phyloP scores from a whole-genome alignment of 2,329 filamentous ascomycete genomes.

The Ophiostoma perfectum region DNA sequence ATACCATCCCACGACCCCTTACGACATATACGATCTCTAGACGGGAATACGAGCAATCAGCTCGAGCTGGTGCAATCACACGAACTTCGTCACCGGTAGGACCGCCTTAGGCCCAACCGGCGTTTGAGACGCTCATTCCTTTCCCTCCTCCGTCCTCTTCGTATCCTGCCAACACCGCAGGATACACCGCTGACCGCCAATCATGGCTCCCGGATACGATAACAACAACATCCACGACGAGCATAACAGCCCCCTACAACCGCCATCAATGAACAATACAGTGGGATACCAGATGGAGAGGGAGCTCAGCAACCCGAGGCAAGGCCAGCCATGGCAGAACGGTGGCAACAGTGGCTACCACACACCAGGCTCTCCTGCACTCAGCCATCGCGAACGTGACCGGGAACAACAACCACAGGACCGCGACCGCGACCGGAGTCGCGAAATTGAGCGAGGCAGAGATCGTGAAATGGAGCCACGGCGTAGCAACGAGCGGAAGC shows the following conservation, averaged over 20 bases:
- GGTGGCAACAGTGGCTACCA: slow-evolving; percentile 27
- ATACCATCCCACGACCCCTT: not conserved
- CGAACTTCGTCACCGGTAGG: slow-evolving; percentile 10
- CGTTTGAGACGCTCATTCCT: not conserved
- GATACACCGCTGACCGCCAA: not conserved
- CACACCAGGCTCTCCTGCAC: slow-evolving; percentile 36
- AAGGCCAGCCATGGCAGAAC: slow-evolving; percentile 26
- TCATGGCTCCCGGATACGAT: slow-evolving; percentile 37
- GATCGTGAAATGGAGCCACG: slow-evolving; percentile 41
- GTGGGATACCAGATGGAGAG: slow-evolving; percentile 30
- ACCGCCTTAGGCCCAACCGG: not conserved
- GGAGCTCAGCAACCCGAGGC: slow-evolving; percentile 27
- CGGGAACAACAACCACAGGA: slow-evolving; percentile 18
- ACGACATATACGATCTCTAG: not conserved
- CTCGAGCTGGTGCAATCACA: slow-evolving; percentile 3
- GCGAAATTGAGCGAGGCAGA: slow-evolving; percentile 29
- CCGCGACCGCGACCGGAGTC: slow-evolving; percentile 30
- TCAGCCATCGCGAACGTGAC: slow-evolving; percentile 33
- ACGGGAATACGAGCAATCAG: slow-evolving; percentile 3
- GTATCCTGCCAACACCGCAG: slow-evolving; percentile 5
- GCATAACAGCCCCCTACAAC: slow-evolving; percentile 31
- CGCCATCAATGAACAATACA: slow-evolving; percentile 16
- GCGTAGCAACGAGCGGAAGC: slow-evolving; percentile 53
- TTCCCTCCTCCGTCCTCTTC: not conserved
- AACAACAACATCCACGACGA: slow-evolving; percentile 37